phyloP scores from a whole-genome alignment of 1,284 basidiomycete genomes.

The Heterobasidion occidentale region DNA sequence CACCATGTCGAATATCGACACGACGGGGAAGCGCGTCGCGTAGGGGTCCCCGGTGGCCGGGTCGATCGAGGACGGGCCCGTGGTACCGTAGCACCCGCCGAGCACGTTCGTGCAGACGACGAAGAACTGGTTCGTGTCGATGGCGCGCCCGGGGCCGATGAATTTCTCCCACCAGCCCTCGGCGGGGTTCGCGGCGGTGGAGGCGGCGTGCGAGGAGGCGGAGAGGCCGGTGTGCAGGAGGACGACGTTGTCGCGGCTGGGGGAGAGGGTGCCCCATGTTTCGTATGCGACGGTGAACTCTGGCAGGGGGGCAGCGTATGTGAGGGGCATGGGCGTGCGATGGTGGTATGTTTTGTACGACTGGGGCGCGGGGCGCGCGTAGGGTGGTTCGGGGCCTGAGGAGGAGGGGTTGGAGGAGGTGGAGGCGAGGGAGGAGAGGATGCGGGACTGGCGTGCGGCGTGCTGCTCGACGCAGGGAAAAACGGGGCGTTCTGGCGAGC shows the following conservation, averaged over 20 bases:
- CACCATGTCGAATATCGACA: slow-evolving; percentile 97
- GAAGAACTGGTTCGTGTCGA: slow-evolving; percentile 92
- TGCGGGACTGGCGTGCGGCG: slow-evolving; percentile 50
- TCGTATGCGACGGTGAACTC: slow-evolving; percentile 92
- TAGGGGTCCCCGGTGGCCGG: slow-evolving; percentile 66
- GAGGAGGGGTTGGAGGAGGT: slow-evolving; percentile 18
- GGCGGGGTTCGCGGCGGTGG: slow-evolving; percentile 69
- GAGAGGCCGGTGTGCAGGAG: slow-evolving; percentile 96
- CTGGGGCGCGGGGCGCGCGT: slow-evolving; percentile 64
- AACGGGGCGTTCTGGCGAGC: slow-evolving; percentile 25
- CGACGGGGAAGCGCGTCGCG: slow-evolving; percentile 86
- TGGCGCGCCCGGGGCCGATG: slow-evolving; percentile 88
- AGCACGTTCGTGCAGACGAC: slow-evolving; percentile 97
- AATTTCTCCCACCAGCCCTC: slow-evolving; percentile 99
- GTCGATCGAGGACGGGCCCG: slow-evolving; percentile 83
- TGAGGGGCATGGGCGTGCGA: slow-evolving; percentile 54
- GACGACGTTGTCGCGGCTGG: slow-evolving; percentile 80
- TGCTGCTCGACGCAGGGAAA: slow-evolving; percentile 79
- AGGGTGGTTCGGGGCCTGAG: slow-evolving; percentile 70
- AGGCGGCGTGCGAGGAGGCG: slow-evolving; percentile 93
- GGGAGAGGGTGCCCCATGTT: slow-evolving; percentile 90
- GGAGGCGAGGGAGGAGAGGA: slow-evolving; percentile 21
- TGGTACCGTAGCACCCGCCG: slow-evolving; percentile 96
- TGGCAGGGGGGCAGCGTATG: slow-evolving; percentile 69
- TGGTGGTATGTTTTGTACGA: slow-evolving; percentile 67